phyloP scores from a whole-genome alignment of 2,329 filamentous ascomycete genomes.

The Diaporthe batatas region DNA sequence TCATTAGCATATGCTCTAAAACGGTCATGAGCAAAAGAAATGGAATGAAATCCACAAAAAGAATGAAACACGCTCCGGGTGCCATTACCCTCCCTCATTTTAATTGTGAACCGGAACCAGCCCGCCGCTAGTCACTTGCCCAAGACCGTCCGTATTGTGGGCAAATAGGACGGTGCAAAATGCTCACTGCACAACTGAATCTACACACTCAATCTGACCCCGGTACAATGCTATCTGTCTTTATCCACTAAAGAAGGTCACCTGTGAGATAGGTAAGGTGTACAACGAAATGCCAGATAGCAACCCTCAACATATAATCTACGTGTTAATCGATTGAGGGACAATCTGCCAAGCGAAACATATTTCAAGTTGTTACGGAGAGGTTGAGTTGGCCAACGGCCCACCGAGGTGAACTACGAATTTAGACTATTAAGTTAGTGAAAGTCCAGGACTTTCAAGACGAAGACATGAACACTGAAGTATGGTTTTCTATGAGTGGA shows the following conservation, averaged over 20 bases:
- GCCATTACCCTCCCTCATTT: not conserved
- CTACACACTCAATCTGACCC: not conserved
- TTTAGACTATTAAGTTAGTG: not conserved
- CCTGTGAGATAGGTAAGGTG: not conserved
- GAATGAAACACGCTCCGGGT: slow-evolving; percentile 14
- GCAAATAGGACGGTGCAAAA: not conserved
- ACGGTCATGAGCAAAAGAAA: slow-evolving; percentile 49
- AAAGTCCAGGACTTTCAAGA: not conserved
- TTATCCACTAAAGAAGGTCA: not conserved
- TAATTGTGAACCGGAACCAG: not conserved
- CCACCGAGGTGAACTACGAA: not conserved
- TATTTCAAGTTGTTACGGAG: not conserved
- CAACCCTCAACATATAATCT: not conserved
- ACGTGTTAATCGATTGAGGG: not conserved
- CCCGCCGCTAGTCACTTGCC: not conserved
- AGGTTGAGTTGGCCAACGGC: not conserved
- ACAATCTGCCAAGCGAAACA: not conserved
- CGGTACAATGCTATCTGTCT: not conserved
- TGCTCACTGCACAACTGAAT: not conserved
- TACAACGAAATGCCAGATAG: not conserved
- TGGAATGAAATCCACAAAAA: slow-evolving; percentile 59
- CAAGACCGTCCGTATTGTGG: too few relatives aligned
- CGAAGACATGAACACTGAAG: not conserved
- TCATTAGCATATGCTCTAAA: slow-evolving; percentile 70
- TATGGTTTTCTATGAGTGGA: not conserved